Percentiles rank a stretch among this genome's conserved stretches.
Evolutionary conservation across 352 stramenopile species (phyloP).

Genomic region (Globisporangium carolinianum): DNA sequence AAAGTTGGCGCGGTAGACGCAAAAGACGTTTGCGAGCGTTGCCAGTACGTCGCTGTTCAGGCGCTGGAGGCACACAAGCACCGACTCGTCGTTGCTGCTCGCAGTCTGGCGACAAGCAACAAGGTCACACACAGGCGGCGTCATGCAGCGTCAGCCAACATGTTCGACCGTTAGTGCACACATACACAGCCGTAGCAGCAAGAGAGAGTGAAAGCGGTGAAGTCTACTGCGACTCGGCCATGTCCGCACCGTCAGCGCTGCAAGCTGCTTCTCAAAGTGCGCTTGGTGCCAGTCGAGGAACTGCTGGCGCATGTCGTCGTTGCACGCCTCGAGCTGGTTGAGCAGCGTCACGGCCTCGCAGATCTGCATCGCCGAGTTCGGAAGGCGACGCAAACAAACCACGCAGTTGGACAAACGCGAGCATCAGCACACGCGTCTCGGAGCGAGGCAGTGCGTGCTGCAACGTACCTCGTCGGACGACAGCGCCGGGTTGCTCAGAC

Average conservation of each 20-base stretch:
- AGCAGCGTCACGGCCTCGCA: slow-evolving; percentile 62
- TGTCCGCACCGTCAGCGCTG: slow-evolving; percentile 34
- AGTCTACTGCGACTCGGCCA: no score
- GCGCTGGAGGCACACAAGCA: slow-evolving; percentile 47
- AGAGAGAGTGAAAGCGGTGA: neutral
- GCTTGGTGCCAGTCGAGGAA: slow-evolving; percentile 80
- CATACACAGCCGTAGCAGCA: neutral
- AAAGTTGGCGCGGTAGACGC: slow-evolving; percentile 62
- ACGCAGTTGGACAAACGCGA: no score
- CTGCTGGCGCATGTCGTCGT: slow-evolving; percentile 70
- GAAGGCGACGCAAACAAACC: no score
- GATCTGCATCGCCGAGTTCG: slow-evolving; percentile 17
- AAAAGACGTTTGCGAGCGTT: slow-evolving; percentile 49
- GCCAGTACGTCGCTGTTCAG: slow-evolving; percentile 46
- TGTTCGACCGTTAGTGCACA: no score
- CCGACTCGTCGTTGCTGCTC: slow-evolving; percentile 28
- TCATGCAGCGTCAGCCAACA: no score
- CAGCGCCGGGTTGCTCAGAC: slow-evolving; percentile 35
- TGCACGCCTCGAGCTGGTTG: slow-evolving; percentile 57
- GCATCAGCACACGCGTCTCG: no score
- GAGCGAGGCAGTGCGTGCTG: no score
- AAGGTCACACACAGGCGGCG: no score
- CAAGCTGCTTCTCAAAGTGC: slow-evolving; percentile 57
- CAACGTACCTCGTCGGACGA: slow-evolving; percentile 40
- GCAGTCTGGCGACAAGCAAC: neutral